These are phyloP conservation scores for Musa schizocarpa DNA, from an alignment of 176 grass and related monocot species.

Conservation along the genomic window DNA sequence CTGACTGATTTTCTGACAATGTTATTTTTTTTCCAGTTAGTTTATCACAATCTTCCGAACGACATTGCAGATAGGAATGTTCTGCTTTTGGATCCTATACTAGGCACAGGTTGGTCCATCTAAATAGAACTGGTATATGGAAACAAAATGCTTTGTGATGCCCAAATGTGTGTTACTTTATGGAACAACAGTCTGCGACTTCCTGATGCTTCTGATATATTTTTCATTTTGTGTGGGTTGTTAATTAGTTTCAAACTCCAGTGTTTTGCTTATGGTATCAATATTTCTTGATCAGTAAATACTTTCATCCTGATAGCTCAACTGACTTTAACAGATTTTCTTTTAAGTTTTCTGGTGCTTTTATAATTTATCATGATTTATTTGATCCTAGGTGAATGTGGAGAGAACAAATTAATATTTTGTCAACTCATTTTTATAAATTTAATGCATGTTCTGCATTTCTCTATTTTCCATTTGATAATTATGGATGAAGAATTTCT, in stretches of 20 bases:
- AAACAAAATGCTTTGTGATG: background rate
- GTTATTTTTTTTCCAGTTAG: background rate
- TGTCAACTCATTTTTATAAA: too few relatives aligned
- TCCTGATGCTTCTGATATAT: background rate
- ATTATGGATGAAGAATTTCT: too few relatives aligned
- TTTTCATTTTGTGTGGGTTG: too few relatives aligned
- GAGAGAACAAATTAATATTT: too few relatives aligned
- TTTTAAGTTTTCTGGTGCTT: too few relatives aligned
- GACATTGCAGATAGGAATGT: conserved; percentile 20
- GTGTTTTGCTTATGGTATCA: background rate
- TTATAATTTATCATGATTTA: too few relatives aligned
- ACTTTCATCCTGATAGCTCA: background rate
- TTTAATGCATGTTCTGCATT: too few relatives aligned
- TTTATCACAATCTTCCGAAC: conserved; percentile 12
- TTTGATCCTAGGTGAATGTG: too few relatives aligned
- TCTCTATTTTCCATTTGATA: too few relatives aligned
- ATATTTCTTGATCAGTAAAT: background rate
- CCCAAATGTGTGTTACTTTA: background rate
- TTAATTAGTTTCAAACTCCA: background rate
- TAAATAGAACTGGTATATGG: background rate
- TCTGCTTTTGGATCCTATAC: conserved; percentile 14
- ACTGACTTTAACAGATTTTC: background rate
- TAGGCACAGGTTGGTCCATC: conserved; percentile 9
- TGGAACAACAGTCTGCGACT: background rate
- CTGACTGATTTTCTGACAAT: background rate